These are phyloP conservation scores for Berberis thunbergii DNA, from an alignment of 164 flowering plant genomes.

Conservation along the genomic window DNA sequence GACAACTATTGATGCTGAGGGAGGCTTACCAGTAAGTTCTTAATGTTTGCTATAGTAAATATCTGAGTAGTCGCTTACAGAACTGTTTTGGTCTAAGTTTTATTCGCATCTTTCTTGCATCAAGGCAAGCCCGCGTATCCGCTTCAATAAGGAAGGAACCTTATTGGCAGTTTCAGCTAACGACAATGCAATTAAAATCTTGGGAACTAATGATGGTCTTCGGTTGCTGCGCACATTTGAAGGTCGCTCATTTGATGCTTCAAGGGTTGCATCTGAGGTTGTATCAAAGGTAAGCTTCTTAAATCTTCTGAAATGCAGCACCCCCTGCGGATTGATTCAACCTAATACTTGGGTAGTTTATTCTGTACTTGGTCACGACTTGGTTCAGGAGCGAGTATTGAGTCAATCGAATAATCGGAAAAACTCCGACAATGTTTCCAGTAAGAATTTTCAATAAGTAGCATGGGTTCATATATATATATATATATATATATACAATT, in stretches of 20 bases:
- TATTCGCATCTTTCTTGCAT: conserved; percentile 1
- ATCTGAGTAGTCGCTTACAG: background rate
- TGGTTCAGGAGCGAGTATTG: no score
- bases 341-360: conserved; percentile 30
- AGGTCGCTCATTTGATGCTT: no score
- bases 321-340: conserved; percentile 45
- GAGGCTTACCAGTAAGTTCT: conserved; percentile 50
- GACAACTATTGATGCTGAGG: conserved; percentile 55
- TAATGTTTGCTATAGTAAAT: background rate
- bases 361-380: no score
- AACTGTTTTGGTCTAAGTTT: background rate
- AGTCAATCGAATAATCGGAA: no score
- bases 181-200: conserved; percentile 48
- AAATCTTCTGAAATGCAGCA: conserved; percentile 3
- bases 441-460: no score
- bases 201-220: conserved; percentile 34
- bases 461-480: no score
- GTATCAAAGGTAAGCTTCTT: background rate
- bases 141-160: conserved; percentile 16
- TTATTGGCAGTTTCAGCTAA: conserved; percentile 55
- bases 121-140: conserved; percentile 44
- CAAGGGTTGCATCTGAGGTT: no score
- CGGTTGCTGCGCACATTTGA: no score
- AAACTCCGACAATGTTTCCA: no score
- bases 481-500: no score